Conservation (phyloP, 345 rosid genomes). For the Camelina neglecta region DNA sequence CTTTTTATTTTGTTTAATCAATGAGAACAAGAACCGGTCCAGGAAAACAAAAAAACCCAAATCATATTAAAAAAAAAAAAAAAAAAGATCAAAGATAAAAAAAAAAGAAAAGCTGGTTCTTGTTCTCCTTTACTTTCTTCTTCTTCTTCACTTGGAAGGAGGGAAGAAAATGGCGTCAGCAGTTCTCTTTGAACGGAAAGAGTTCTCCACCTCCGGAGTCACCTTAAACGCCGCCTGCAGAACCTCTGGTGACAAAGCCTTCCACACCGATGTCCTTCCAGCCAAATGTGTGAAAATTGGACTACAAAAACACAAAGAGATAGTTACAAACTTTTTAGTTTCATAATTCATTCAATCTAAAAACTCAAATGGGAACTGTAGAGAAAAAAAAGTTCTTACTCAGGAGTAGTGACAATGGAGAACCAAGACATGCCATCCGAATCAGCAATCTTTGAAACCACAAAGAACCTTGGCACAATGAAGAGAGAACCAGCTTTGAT, state of each 20-base stretch:
- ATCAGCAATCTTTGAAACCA: slow-evolving; percentile 84
- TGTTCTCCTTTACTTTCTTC: slow-evolving; percentile 13
- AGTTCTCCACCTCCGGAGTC: slow-evolving; percentile 57
- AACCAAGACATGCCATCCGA: slow-evolving; percentile 82
- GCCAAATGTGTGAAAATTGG: slow-evolving; percentile 93
- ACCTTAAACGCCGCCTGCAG: slow-evolving; percentile 78
- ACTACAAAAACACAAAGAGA: slow-evolving; percentile 47
- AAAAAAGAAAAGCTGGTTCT: slow-evolving; percentile 12
- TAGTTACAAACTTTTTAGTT: not conserved
- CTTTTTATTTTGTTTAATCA: not conserved
- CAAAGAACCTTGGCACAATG: slow-evolving; percentile 87
- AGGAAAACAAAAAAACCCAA: not conserved
- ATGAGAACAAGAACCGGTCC: slow-evolving; percentile 36
- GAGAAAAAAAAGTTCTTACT: slow-evolving; percentile 51
- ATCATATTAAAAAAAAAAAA: not conserved
- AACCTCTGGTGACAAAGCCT: slow-evolving; percentile 81
- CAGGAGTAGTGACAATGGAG: slow-evolving; percentile 82
- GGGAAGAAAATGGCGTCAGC: slow-evolving; percentile 83
- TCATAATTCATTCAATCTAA: not conserved
- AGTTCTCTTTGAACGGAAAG: slow-evolving; percentile 72
- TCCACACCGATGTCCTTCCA: slow-evolving; percentile 79
- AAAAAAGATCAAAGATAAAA: not conserved
- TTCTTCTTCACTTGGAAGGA: slow-evolving; percentile 55
- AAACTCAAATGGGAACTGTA: not conserved
- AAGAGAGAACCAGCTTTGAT: slow-evolving; percentile 72